Evolutionary conservation across 805 yeast genomes (phyloP).

Genomic region (Huiozyma naganishii): DNA sequence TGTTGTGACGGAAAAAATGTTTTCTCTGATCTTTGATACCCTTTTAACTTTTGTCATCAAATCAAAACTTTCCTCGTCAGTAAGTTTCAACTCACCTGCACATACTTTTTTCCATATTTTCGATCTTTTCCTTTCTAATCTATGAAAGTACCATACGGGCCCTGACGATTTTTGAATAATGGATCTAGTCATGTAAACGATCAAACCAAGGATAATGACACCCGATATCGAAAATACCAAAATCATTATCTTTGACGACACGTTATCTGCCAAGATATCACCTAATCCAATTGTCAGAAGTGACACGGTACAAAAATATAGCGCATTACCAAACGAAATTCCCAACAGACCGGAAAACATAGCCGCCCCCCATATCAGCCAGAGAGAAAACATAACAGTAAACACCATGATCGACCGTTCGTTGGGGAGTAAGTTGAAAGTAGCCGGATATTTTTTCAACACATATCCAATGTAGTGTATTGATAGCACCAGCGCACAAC

Average conservation of each 20-base stretch:
- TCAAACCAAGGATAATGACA: slow-evolving; percentile 60
- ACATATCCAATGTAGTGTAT: slow-evolving; percentile 55
- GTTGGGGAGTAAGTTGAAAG: slow-evolving; percentile 51
- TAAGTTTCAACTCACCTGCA: slow-evolving; percentile 15
- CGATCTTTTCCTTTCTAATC: slow-evolving; percentile 42
- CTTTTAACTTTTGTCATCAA: slow-evolving; percentile 43
- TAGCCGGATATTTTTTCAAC: slow-evolving; percentile 52
- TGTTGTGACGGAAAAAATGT: slow-evolving; percentile 29
- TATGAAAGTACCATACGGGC: slow-evolving; percentile 57
- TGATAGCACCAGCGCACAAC: slow-evolving; percentile 41
- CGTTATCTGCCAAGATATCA: slow-evolving; percentile 47
- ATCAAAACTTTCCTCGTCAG: slow-evolving; percentile 41
- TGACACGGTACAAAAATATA: slow-evolving; percentile 66
- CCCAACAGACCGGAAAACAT: slow-evolving; percentile 38
- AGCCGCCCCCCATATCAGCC: slow-evolving; percentile 67
- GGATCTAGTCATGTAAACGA: slow-evolving; percentile 57
- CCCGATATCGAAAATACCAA: slow-evolving; percentile 62
- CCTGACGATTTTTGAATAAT: slow-evolving; percentile 51
- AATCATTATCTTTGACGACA: slow-evolving; percentile 46
- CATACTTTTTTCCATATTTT: slow-evolving; percentile 13
- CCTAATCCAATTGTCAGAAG: slow-evolving; percentile 76
- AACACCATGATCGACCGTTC: slow-evolving; percentile 70
- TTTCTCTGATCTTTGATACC: slow-evolving; percentile 32
- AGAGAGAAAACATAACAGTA: slow-evolving; percentile 50
- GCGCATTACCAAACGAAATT: slow-evolving; percentile 50